Percentiles rank a stretch among this genome's conserved stretches.
phyloP scores from a whole-genome alignment of 257 asterid species.

The Marsdenia floribunda region DNA sequence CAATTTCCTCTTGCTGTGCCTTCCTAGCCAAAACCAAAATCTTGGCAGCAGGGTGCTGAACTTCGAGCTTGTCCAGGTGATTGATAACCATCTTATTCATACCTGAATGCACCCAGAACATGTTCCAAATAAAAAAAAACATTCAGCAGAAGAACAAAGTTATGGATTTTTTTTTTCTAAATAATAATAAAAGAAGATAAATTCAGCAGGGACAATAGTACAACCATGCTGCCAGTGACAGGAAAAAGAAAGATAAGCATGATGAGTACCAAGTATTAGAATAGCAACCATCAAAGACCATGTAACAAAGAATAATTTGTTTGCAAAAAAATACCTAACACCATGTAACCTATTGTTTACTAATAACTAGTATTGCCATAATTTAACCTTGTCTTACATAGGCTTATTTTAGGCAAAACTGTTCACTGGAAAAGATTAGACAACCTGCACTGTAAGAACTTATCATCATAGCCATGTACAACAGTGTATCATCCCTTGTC shows the following conservation, averaged over 20 bases:
- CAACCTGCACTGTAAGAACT: too few species aligned
- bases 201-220: background rate
- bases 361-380: background rate
- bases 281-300: background rate
- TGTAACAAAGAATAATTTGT: too few species aligned
- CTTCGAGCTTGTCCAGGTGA: constrained; percentile 94
- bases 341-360: background rate
- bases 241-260: background rate
- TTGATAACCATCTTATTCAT: constrained; percentile 99
- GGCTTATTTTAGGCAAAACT: too few species aligned
- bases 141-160: background rate
- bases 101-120: constrained; percentile 43
- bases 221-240: background rate
- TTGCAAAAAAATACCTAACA: background rate
- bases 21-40: constrained; percentile 89
- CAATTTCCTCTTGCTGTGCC: constrained; percentile 97
- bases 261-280: background rate
- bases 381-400: too few species aligned
- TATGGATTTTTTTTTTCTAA: background rate
- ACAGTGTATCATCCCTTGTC: too few species aligned
- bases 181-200: too few species aligned
- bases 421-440: too few species aligned
- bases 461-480: too few species aligned
- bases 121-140: background rate
- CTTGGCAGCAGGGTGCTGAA: constrained; percentile 99